Base-by-base conservation (phyloP, 495 filamentous ascomycete genomes). In the Penicillium flavigenum region DNA sequence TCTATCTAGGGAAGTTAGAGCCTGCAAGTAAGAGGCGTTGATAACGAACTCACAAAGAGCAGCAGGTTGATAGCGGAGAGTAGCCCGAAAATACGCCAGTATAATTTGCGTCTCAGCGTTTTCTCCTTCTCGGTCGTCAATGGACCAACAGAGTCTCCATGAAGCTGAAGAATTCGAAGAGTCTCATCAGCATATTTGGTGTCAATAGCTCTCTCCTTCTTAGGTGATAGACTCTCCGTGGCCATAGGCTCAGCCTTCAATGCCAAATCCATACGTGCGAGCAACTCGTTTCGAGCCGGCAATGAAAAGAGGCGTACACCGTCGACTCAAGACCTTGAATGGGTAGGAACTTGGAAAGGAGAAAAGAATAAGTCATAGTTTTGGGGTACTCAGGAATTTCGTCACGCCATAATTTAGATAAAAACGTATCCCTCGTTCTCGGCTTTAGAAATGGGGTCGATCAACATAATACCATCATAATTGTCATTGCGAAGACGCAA, bases 111-210 rank as follows among this genome's bases (percentile, higher is more conserved):
- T 24, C 46, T 22, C 36, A 63, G 29, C 22, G 29, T 42, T 7
- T 47, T 55, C 47, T 68, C 65, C 53, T 63, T 59, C 42, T 68
- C 60, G 2, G 60, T 38, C 4, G 57, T 58, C 6, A 65, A 38
- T 12, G 54, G 60, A 2, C 45, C 62, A 16, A 61, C 19, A 6
- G 42, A 42, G 53, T 66, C 54, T 11, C 52, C 65, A 61, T 66
- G 56, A 5, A 54, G 19, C 49, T 68, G 54, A 19, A 68, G 44
- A n/a, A 68, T 24, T 8, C 47, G 51, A 2, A 68, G 60, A 24
- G 65, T 68, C 5, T 60, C 65, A 45, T 68, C 65, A 8, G 65
- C 63, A 44, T 68, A 57, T 39, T 39, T 39, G n/a, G 16, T 39
- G 2, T 39, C 16, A 5, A 39, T n/a, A 4, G 36, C 36, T n/a